Evolutionary conservation across 2,329 filamentous ascomycete genomes (phyloP).

Genomic region (Claviceps pazoutovae): DNA sequence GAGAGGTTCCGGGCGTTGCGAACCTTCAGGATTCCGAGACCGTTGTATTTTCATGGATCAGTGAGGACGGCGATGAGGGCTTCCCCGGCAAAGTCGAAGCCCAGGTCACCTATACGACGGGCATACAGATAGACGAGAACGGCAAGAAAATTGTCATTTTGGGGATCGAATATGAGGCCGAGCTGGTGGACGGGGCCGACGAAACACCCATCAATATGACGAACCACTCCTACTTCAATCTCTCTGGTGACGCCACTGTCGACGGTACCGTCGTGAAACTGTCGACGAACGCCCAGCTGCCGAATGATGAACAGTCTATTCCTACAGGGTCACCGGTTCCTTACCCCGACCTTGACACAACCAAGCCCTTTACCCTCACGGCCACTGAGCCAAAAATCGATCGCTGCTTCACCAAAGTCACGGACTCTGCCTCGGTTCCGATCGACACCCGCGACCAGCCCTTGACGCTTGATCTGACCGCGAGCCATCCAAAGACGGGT

Average conservation of each 20-base stretch:
- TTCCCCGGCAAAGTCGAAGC: constrained; percentile 77
- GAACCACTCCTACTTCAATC: constrained; percentile 79
- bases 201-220: constrained; percentile 90
- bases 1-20: constrained; percentile 34
- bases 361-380: constrained; percentile 59
- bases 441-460: constrained; percentile 51
- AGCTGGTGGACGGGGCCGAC: constrained; percentile 63
- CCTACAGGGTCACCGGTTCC: constrained; percentile 53
- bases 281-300: constrained; percentile 50
- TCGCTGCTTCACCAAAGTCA: constrained; percentile 74
- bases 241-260: constrained; percentile 37
- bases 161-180: constrained; percentile 79
- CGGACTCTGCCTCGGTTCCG: constrained; percentile 43
- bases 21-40: constrained; percentile 47
- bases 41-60: constrained; percentile 51
- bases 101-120: constrained; percentile 64
- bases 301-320: constrained; percentile 59
- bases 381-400: constrained; percentile 63
- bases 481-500: constrained; percentile 58
- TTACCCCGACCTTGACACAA: constrained; percentile 51
- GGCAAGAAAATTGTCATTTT: constrained; percentile 56
- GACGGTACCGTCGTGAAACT: constrained; percentile 54
- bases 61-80: constrained; percentile 73
- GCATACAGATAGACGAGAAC: constrained; percentile 46
- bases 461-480: constrained; percentile 53